phyloP scores from a whole-genome alignment of 148 eudicot genomes.

The Amaranthus cruentus region DNA sequence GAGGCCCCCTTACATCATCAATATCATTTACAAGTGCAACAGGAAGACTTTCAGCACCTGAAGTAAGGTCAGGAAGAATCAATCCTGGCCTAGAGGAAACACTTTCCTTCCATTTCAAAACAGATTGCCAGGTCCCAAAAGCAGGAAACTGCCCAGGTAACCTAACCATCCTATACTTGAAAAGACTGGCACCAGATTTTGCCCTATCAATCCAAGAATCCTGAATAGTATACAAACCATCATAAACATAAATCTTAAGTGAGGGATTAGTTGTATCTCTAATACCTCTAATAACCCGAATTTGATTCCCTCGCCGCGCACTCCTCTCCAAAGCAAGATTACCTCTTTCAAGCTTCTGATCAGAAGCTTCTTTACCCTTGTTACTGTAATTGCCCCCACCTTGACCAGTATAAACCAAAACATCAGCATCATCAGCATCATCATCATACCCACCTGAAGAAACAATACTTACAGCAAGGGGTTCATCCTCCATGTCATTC shows the following conservation, averaged over 20 bases:
- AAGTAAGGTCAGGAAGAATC: conserved; percentile 79
- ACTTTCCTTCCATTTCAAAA: conserved; percentile 82
- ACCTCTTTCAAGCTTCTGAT: conserved; percentile 93
- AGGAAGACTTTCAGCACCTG: conserved; percentile 66
- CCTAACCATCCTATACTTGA: conserved; percentile 78
- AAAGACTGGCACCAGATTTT: conserved; percentile 62
- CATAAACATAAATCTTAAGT: conserved; percentile 69
- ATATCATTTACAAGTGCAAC: conserved; percentile 81
- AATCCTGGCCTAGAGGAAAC: conserved; percentile 52
- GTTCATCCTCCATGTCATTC: conserved; percentile 54
- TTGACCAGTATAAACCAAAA: conserved; percentile 76
- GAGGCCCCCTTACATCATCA: conserved; percentile 82
- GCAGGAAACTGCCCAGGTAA: conserved; percentile 71
- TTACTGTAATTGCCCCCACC: conserved; percentile 73
- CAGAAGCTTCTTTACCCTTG: conserved; percentile 52
- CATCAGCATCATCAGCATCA: conserved; percentile 61
- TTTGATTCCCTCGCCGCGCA: conserved; percentile 61
- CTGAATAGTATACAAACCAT: conserved; percentile 74
- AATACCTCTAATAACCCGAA: conserved; percentile 81
- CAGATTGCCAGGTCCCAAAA: conserved; percentile 68
- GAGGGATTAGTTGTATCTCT: conserved; percentile 36
- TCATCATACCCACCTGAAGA: conserved; percentile 91
- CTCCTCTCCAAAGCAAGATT: conserved; percentile 87
- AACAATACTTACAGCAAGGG: conserved; percentile 80
- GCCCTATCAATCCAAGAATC: conserved; percentile 85